phyloP scores from a whole-genome alignment of 2,329 filamentous ascomycete genomes.

The Trichoderma atrobrunneum region DNA sequence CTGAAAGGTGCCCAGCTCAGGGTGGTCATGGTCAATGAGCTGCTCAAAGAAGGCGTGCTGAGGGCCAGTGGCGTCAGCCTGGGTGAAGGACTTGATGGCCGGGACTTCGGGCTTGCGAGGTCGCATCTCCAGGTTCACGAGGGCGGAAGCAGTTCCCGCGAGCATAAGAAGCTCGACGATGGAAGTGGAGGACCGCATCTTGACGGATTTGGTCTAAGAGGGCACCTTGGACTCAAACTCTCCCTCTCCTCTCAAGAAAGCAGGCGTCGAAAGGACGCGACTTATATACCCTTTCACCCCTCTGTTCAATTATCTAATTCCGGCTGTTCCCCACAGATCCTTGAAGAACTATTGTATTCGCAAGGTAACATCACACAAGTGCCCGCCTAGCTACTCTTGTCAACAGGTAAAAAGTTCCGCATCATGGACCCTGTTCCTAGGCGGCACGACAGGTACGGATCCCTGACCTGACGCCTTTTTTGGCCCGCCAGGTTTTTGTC shows the following conservation, averaged over 20 bases:
- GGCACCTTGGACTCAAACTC: not conserved
- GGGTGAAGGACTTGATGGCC: not conserved
- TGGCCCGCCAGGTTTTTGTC: not conserved
- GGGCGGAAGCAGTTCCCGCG: not conserved
- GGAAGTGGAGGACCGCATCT: conserved; percentile 6
- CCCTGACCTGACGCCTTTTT: not conserved
- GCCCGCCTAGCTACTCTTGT: conserved; percentile 1
- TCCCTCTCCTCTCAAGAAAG: not conserved
- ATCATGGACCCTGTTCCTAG: not conserved
- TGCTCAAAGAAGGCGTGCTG: conserved; percentile 45
- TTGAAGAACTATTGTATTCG: conserved; percentile 2
- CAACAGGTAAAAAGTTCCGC: not conserved
- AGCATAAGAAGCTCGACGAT: conserved; percentile 14
- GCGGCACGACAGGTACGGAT: not conserved
- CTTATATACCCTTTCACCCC: not conserved
- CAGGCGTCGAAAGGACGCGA: not conserved
- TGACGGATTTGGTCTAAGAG: not conserved
- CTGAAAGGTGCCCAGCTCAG: conserved; percentile 58
- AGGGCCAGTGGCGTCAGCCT: not conserved
- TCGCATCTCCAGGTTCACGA: not conserved
- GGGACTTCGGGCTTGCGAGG: not conserved
- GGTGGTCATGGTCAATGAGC: conserved; percentile 57
- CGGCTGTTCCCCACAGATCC: not conserved
- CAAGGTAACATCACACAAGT: conserved; percentile 10
- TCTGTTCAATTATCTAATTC: not conserved